A percentile compares a stretch with the other conserved stretches of the same genome.
Conservation (phyloP, 805 yeast genomes). For the Kodamaea sagamina region DNA sequence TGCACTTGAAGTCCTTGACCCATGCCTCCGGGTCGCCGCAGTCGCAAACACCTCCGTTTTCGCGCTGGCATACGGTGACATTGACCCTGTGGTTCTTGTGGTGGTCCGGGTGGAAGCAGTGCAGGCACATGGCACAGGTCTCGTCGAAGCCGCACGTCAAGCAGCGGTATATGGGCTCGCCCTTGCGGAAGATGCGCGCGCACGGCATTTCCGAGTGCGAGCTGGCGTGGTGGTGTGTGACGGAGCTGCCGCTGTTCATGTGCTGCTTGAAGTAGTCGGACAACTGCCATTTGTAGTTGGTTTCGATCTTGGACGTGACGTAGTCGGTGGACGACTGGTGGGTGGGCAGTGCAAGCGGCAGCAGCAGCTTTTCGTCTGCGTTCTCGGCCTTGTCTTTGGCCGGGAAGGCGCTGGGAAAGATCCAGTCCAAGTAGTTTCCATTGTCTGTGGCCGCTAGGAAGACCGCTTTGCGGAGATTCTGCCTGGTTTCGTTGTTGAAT, state of each 20-base stretch:
- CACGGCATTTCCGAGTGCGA: constrained; percentile 70
- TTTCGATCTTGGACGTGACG: constrained; percentile 18
- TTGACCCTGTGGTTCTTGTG: constrained; percentile 76
- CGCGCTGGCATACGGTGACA: constrained; percentile 61
- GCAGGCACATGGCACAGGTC: constrained; percentile 78
- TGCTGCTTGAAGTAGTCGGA: constrained; percentile 31
- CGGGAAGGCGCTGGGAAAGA: constrained; percentile 28
- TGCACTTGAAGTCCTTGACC: constrained; percentile 55
- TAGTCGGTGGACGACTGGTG: not conserved
- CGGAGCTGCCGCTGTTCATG: constrained; percentile 17
- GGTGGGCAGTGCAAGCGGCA: constrained; percentile 5
- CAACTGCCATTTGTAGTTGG: constrained; percentile 18
- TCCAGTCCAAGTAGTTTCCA: constrained; percentile 40
- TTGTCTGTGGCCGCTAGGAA: constrained; percentile 43
- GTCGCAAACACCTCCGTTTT: constrained; percentile 81
- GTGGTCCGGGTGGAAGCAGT: constrained; percentile 67
- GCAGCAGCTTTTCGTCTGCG: constrained; percentile 6
- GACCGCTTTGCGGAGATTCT: constrained; percentile 44
- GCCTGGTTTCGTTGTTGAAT: constrained; percentile 29
- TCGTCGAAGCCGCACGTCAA: constrained; percentile 76
- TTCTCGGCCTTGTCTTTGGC: not conserved
- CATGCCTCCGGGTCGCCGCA: constrained; percentile 91
- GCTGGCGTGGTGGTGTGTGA: constrained; percentile 26
- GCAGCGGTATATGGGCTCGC: constrained; percentile 83
- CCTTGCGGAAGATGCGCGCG: constrained; percentile 67